These are phyloP conservation scores for Penicillium chermesinum DNA, from an alignment of 495 filamentous ascomycete species.

Conservation along the genomic window DNA sequence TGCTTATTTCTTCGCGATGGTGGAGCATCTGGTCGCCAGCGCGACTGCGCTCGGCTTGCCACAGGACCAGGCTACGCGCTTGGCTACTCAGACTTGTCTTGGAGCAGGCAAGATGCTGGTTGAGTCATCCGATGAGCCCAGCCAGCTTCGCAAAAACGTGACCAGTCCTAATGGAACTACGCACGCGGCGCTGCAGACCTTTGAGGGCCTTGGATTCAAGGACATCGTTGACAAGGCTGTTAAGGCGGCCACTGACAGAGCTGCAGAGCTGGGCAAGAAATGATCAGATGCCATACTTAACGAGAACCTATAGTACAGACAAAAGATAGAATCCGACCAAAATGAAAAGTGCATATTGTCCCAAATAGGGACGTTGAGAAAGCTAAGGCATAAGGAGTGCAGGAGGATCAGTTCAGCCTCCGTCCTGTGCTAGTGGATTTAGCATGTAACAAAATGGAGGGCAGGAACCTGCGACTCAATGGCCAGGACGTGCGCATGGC, in stretches of 20 bases:
- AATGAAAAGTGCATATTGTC: too few species aligned
- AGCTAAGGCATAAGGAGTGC: too few species aligned
- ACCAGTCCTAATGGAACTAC: constrained; percentile 43
- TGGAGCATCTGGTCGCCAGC: constrained; percentile 37
- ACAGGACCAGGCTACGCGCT: constrained; percentile 35
- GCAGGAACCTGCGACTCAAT: too few species aligned
- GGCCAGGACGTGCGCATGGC: too few species aligned
- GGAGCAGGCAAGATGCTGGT: constrained; percentile 40
- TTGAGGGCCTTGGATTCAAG: constrained; percentile 31
- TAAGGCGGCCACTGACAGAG: constrained; percentile 31
- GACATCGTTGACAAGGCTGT: constrained; percentile 37
- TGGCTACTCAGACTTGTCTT: constrained; percentile 39
- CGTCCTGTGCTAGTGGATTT: too few species aligned
- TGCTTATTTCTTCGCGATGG: constrained; percentile 44
- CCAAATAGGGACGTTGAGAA: too few species aligned
- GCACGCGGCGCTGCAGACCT: constrained; percentile 34
- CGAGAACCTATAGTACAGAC: neutral
- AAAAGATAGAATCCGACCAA: neutral
- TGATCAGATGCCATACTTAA: too few species aligned
- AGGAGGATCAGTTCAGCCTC: too few species aligned
- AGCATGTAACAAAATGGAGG: too few species aligned
- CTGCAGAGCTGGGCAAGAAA: constrained; percentile 30
- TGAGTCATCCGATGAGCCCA: constrained; percentile 30
- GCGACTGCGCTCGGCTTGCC: constrained; percentile 34
- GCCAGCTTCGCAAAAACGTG: constrained; percentile 40